Conservation (phyloP, 768 basidiomycete species). For the Trametes meyenii region DNA sequence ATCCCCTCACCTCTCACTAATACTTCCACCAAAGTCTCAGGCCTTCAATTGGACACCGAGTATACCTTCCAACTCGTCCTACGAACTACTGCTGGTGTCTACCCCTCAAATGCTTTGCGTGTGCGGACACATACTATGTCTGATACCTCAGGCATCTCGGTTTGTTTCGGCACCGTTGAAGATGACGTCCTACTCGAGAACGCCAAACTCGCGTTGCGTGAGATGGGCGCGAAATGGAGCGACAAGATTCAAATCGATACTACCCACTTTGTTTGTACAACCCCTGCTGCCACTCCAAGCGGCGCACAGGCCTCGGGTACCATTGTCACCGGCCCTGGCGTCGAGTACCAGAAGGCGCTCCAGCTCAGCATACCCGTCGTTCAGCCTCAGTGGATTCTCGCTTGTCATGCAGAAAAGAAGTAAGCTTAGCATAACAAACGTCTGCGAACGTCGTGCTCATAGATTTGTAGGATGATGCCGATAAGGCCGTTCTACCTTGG, state of each 20-base stretch:
- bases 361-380: conserved; percentile 95
- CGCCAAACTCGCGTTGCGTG: conserved; percentile 74
- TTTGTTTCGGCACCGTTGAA: conserved; percentile 91
- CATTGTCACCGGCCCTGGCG: conserved; percentile 62
- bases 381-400: conserved; percentile 92
- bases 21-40: conserved; percentile 86
- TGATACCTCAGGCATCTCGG: conserved; percentile 92
- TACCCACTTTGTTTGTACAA: conserved; percentile 96
- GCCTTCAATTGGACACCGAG: conserved; percentile 78
- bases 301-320: conserved; percentile 61
- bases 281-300: conserved; percentile 68
- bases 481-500: conserved; percentile 85
- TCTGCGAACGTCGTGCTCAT: conserved; percentile 3
- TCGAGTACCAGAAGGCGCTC: conserved; percentile 93
- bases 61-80: conserved; percentile 95
- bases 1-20: conserved; percentile 84
- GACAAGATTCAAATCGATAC: conserved; percentile 97
- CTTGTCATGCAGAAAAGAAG: conserved; percentile 86
- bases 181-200: conserved; percentile 78
- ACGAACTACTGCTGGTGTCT: conserved; percentile 90
- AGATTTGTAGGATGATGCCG: conserved; percentile 73
- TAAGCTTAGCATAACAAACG: conserved; percentile 37
- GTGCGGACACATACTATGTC: conserved; percentile 92
- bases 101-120: conserved; percentile 79
- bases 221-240: conserved; percentile 90